phyloP scores from a whole-genome alignment of 495 filamentous ascomycete genomes.

The Antarctomyces pellizariae region DNA sequence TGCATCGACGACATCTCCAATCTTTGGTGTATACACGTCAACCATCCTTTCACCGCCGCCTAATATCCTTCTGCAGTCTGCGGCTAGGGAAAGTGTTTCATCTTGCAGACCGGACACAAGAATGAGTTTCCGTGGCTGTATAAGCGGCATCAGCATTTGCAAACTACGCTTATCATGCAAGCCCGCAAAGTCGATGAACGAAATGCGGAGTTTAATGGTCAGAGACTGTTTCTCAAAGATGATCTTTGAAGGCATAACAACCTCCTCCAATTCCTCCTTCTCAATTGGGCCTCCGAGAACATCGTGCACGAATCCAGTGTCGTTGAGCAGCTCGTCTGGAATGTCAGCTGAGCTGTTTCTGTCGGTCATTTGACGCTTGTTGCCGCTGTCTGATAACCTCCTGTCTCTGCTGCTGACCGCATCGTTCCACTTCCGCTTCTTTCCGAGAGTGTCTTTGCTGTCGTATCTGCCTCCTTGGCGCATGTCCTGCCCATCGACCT shows the following conservation, averaged over 20 bases:
- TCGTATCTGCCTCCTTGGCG: constrained; percentile 20
- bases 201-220: constrained; percentile 44
- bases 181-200: constrained; percentile 78
- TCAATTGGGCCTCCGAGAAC: constrained; percentile 19
- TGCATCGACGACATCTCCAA: constrained; percentile 54
- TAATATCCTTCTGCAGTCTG: constrained; percentile 58
- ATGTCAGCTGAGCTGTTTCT: background rate
- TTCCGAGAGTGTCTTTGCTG: constrained; percentile 47
- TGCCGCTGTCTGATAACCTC: constrained; percentile 15
- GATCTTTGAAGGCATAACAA: constrained; percentile 54
- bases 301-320: too few species aligned
- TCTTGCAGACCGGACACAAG: constrained; percentile 55
- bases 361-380: constrained; percentile 18
- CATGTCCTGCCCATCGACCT: constrained; percentile 38
- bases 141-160: constrained; percentile 84
- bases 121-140: constrained; percentile 82
- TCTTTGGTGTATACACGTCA: constrained; percentile 57
- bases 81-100: constrained; percentile 55
- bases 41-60: constrained; percentile 19
- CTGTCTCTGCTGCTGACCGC: constrained; percentile 18
- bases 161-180: constrained; percentile 82
- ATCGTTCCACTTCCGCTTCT: constrained; percentile 88
- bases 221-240: constrained; percentile 34
- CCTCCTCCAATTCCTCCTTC: constrained; percentile 21
- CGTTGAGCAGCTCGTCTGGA: background rate